Conservation (phyloP, 1,284 basidiomycete genomes). For the Microbotryum violaceum region DNA sequence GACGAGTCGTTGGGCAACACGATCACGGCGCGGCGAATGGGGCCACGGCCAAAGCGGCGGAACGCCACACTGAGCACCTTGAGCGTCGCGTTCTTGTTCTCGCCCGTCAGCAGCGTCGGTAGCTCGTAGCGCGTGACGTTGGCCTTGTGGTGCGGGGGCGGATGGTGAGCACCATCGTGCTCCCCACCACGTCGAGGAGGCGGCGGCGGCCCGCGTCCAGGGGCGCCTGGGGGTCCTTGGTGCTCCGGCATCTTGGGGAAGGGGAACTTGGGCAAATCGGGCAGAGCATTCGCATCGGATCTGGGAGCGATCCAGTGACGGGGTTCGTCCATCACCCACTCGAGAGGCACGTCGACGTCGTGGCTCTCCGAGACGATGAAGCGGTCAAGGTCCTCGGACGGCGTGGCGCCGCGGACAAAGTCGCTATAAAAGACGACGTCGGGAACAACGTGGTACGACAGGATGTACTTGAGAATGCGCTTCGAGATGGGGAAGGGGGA, state of each 20-base stretch:
- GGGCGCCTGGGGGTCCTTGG: constrained; percentile 6
- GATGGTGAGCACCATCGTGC: background rate
- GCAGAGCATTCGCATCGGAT: background rate
- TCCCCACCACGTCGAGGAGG: background rate
- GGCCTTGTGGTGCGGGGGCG: constrained; percentile 7
- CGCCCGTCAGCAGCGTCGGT: constrained; percentile 32
- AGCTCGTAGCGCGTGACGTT: constrained; percentile 34
- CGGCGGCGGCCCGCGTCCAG: constrained; percentile 10
- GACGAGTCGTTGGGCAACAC: constrained; percentile 15
- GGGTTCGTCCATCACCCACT: constrained; percentile 5
- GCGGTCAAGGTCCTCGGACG: background rate
- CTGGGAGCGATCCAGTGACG: background rate
- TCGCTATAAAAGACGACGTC: constrained; percentile 34
- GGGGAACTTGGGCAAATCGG: background rate
- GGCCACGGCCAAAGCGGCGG: constrained; percentile 30
- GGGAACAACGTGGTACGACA: constrained; percentile 35
- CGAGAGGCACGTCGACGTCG: constrained; percentile 12
- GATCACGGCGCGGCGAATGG: constrained; percentile 22
- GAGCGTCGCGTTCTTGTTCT: constrained; percentile 32
- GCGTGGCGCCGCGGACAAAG: constrained; percentile 25
- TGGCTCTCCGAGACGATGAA: constrained; percentile 3
- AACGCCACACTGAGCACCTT: constrained; percentile 32
- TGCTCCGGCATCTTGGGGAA: background rate
- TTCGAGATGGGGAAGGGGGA: constrained; percentile 33
- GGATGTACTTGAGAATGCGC: constrained; percentile 32